These are phyloP conservation scores for Microbotryum saponariae DNA, from an alignment of 1,284 basidiomycete genomes.

Conservation along the genomic window DNA sequence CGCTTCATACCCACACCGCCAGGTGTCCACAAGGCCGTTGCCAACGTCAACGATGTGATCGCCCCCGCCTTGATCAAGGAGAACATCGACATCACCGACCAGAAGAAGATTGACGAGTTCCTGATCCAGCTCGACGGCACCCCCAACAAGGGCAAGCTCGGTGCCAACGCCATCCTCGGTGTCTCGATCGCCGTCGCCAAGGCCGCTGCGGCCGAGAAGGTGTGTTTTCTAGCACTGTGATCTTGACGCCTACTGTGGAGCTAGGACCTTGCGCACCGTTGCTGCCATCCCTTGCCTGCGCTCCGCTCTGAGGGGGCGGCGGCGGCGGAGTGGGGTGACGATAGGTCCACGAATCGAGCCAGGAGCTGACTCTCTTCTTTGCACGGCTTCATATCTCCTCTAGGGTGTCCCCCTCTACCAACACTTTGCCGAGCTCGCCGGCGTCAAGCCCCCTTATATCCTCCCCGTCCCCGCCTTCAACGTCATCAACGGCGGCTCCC, in stretches of 20 bases:
- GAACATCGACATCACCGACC: conserved; percentile 75
- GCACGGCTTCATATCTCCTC: no score
- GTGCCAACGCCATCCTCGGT: conserved; percentile 98
- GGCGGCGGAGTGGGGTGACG: background rate
- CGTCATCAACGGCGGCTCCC: conserved; percentile 99
- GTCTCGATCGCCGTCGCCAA: conserved; percentile 93
- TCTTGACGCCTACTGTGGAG: no score
- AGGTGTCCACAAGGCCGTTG: conserved; percentile 90
- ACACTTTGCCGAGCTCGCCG: conserved; percentile 90
- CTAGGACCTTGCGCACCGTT: background rate
- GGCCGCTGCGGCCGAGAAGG: conserved; percentile 86
- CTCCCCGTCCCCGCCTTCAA: conserved; percentile 92
- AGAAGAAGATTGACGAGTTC: conserved; percentile 97
- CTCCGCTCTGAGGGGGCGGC: background rate
- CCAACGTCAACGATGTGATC: conserved; percentile 89
- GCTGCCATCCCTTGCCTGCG: background rate
- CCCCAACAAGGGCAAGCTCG: conserved; percentile 98
- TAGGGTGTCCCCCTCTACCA: conserved; percentile 86
- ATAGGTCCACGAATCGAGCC: background rate
- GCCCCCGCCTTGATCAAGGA: conserved; percentile 83
- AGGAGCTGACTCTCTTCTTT: background rate
- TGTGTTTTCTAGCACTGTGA: conserved; percentile 2
- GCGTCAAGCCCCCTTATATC: conserved; percentile 84
- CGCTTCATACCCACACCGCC: background rate
- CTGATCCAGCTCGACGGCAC: conserved; percentile 97